Conservation (phyloP, 345 rosid species). For the rapeseed (Brassica napus) region Da-Ae NC_063444.1:50708501-50709000, state of each 20-base stretch:
- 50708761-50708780: slow-evolving; percentile 56
- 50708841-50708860: slow-evolving; percentile 55
- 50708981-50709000: slow-evolving; percentile 30
- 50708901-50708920: slow-evolving; percentile 58
- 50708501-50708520: slow-evolving; percentile 39
- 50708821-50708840: slow-evolving; percentile 47
- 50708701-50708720: slow-evolving; percentile 81
- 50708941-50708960: slow-evolving; percentile 41
- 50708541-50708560: slow-evolving; percentile 8
- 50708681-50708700: slow-evolving; percentile 61
- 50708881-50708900: slow-evolving; percentile 55
- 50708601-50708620: slow-evolving; percentile 7
- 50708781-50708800: slow-evolving; percentile 48
- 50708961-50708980: slow-evolving; percentile 24
- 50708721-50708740: slow-evolving; percentile 72
- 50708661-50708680: slow-evolving; percentile 55
- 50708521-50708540: slow-evolving; percentile 21
- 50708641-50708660: slow-evolving; percentile 21
- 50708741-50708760: slow-evolving; percentile 59
- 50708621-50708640: slow-evolving; percentile 6
- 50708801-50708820: slow-evolving; percentile 49
- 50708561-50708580: not conserved
- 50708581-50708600: slow-evolving; percentile 6
- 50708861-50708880: slow-evolving; percentile 52
- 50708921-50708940: slow-evolving; percentile 61